phyloP scores from a whole-genome alignment of 1,139 yeast genomes.

The Diutina mesorugosa region DNA sequence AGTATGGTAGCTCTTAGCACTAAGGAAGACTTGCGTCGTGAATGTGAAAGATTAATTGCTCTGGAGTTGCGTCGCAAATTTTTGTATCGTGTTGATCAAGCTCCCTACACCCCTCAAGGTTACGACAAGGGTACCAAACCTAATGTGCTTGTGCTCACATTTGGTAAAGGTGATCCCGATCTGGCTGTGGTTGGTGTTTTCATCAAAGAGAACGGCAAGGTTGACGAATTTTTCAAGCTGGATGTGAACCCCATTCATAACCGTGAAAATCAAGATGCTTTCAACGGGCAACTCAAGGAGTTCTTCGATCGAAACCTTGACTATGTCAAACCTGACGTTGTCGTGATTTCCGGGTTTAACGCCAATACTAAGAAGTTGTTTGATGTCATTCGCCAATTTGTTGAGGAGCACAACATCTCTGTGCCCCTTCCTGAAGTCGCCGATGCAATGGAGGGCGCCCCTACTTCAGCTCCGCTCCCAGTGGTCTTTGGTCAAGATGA shows the following conservation, averaged over 20 bases:
- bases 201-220: constrained; percentile 69
- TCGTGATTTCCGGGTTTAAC: constrained; percentile 82
- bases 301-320: constrained; percentile 26
- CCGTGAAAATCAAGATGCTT: constrained; percentile 35
- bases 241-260: constrained; percentile 62
- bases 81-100: constrained; percentile 70
- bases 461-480: constrained; percentile 21
- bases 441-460: constrained; percentile 21
- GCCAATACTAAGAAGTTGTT: constrained; percentile 55
- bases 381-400: constrained; percentile 44
- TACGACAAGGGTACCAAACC: constrained; percentile 75
- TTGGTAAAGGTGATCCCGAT: constrained; percentile 75
- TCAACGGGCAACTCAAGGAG: constrained; percentile 37
- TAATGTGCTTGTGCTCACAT: constrained; percentile 66
- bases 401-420: constrained; percentile 41
- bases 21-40: constrained; percentile 71
- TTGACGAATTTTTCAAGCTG: constrained; percentile 66
- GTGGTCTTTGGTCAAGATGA: constrained; percentile 87
- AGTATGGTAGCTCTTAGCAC: constrained; percentile 63
- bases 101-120: constrained; percentile 78
- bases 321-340: constrained; percentile 59
- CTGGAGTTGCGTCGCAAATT: constrained; percentile 60
- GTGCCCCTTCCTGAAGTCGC: constrained; percentile 38
- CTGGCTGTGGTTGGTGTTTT: constrained; percentile 83
- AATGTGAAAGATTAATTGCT: constrained; percentile 62